Percentiles rank a stretch among this genome's conserved stretches.
Evolutionary conservation across 345 rosid species (phyloP).

Genomic region (Arabidopsis suecica): DNA sequence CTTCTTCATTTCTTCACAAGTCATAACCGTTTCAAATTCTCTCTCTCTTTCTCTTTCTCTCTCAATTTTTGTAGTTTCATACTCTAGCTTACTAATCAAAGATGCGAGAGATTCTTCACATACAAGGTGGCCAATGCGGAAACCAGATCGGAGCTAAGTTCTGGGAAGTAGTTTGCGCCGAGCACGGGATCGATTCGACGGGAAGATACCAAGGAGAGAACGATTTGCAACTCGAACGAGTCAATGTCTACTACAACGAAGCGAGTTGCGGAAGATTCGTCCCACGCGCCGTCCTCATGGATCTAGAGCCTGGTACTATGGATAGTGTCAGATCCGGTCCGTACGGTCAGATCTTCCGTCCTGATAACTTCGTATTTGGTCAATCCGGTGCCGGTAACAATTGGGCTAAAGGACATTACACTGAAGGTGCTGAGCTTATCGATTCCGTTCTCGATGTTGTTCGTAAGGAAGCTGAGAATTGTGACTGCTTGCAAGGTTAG

Average conservation of each 20-base stretch:
- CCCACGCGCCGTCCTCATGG: conserved; percentile 77
- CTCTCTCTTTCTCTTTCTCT: not conserved
- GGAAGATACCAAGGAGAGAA: conserved; percentile 66
- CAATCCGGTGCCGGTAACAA: conserved; percentile 47
- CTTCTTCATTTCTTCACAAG: conserved; percentile 29
- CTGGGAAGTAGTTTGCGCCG: conserved; percentile 51
- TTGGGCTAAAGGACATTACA: conserved; percentile 50
- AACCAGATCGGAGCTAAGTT: conserved; percentile 77
- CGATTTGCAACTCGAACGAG: conserved; percentile 74
- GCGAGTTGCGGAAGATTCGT: conserved; percentile 77
- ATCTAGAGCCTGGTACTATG: conserved; percentile 86
- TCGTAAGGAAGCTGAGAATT: conserved; percentile 46
- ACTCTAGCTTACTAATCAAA: conserved; percentile 27
- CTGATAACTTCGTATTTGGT: conserved; percentile 47
- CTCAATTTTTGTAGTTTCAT: not conserved
- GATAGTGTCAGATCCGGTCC: conserved; percentile 79
- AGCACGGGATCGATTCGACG: conserved; percentile 76
- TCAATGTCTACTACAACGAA: conserved; percentile 79
- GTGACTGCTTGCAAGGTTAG: conserved; percentile 48
- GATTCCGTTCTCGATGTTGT: conserved; percentile 49
- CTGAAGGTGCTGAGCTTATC: conserved; percentile 47
- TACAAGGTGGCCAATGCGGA: conserved; percentile 81
- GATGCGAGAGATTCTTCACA: conserved; percentile 82
- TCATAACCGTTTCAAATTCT: conserved; percentile 16
- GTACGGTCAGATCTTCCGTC: conserved; percentile 57